phyloP scores from a whole-genome alignment of 805 yeast genomes.

The Starmera pachycereana region DNA sequence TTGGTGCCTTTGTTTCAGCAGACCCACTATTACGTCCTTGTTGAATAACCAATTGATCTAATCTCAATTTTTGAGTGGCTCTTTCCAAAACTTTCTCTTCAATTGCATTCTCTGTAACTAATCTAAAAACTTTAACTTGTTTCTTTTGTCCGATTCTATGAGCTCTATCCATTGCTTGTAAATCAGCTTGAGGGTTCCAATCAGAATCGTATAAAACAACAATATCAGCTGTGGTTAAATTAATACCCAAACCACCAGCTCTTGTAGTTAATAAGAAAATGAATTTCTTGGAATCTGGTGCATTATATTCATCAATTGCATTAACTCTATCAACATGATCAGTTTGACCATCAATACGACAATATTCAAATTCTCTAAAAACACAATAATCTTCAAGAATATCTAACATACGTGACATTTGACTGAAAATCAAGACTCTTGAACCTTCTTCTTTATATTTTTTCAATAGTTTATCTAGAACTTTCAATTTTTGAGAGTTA shows the following conservation, averaged over 20 bases:
- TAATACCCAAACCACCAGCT: conserved; percentile 87
- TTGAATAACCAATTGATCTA: conserved; percentile 77
- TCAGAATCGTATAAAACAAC: conserved; percentile 72
- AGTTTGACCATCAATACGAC: conserved; percentile 79
- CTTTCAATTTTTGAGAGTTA: conserved; percentile 63
- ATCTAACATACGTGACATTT: conserved; percentile 76
- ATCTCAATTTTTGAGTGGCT: conserved; percentile 68
- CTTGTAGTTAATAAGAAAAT: conserved; percentile 72
- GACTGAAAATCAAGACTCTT: conserved; percentile 70
- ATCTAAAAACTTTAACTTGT: conserved; percentile 71
- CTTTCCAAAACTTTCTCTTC: conserved; percentile 77
- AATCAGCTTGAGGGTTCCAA: conserved; percentile 87
- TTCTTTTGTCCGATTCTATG: conserved; percentile 83
- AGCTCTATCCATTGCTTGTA: conserved; percentile 86
- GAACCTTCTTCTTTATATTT: conserved; percentile 61
- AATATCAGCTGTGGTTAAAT: conserved; percentile 70
- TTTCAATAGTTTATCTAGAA: conserved; percentile 55
- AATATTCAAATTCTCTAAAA: conserved; percentile 59
- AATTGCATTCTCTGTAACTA: conserved; percentile 72
- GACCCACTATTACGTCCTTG: conserved; percentile 42
- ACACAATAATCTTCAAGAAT: conserved; percentile 71
- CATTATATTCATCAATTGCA: conserved; percentile 72
- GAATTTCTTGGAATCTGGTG: conserved; percentile 63
- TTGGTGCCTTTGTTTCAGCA: conserved; percentile 23
- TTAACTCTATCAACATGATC: conserved; percentile 67